These are phyloP conservation scores for Phytophthora megakarya DNA, from an alignment of 352 stramenopile genomes.

Conservation along the genomic window DNA sequence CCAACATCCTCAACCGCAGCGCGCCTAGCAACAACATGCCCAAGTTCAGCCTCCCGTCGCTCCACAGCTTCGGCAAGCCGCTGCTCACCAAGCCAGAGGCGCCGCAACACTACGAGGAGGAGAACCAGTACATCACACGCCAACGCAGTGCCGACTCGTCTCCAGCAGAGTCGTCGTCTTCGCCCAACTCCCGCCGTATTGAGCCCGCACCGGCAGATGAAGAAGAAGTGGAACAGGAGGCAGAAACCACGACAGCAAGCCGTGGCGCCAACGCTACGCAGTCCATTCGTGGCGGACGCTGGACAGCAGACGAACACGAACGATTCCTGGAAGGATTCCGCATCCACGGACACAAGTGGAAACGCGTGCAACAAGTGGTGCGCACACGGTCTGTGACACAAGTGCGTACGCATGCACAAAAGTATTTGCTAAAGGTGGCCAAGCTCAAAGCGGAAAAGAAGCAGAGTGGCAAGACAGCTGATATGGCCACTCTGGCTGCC, in stretches of 20 bases:
- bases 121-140: constrained; percentile 28
- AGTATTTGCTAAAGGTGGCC: constrained; percentile 90
- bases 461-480: constrained; percentile 38
- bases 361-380: constrained; percentile 89
- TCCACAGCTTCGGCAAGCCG: constrained; percentile 77
- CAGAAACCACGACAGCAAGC: constrained; percentile 33
- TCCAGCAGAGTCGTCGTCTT: constrained; percentile 37
- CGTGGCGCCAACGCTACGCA: constrained; percentile 18
- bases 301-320: constrained; percentile 87
- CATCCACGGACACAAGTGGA: constrained; percentile 91
- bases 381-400: constrained; percentile 88
- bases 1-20: constrained; percentile 77
- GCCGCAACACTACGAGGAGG: constrained; percentile 41
- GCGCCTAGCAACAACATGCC: constrained; percentile 37
- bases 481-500: constrained; percentile 33
- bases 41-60: constrained; percentile 75
- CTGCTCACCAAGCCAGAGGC: constrained; percentile 62
- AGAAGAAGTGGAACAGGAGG: constrained; percentile 65
- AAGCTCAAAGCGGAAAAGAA: constrained; percentile 89
- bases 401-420: constrained; percentile 88
- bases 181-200: constrained; percentile 50
- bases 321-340: constrained; percentile 86
- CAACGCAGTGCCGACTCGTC: constrained; percentile 33
- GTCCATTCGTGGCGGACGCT: constrained; percentile 81
- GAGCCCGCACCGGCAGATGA: constrained; percentile 66